Conservation (phyloP, 768 basidiomycete genomes). For the Phanerochaete sordida region DNA sequence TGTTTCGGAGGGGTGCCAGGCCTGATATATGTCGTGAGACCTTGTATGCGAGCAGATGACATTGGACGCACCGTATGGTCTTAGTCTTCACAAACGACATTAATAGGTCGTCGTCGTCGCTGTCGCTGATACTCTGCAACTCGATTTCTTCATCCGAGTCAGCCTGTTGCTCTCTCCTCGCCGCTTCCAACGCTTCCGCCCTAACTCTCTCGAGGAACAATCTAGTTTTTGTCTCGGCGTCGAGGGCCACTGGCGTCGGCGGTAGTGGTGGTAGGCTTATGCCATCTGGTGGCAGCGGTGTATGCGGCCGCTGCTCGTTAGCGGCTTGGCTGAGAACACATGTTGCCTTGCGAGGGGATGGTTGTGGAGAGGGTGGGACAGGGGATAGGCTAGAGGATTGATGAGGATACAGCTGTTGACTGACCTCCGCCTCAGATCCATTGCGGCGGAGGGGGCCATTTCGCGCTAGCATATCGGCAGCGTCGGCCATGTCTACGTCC, state of each 20-base stretch:
- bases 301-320: slow-evolving; percentile 23
- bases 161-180: slow-evolving; percentile 39
- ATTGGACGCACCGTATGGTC: not conserved
- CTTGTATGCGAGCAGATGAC: no score
- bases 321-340: no score
- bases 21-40: no score
- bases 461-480: not conserved
- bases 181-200: slow-evolving; percentile 40
- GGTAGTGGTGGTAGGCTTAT: slow-evolving; percentile 19
- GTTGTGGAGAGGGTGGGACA: not conserved
- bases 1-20: no score
- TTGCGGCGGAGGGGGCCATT: not conserved
- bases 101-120: slow-evolving; percentile 1
- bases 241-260: slow-evolving; percentile 29
- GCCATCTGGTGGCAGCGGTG: slow-evolving; percentile 20
- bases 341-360: no score
- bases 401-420: slow-evolving; percentile 6
- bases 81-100: no score
- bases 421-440: slow-evolving; percentile 14
- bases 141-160: slow-evolving; percentile 38
- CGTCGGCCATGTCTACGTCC: slow-evolving; percentile 19
- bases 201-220: slow-evolving; percentile 63
- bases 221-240: slow-evolving; percentile 43
- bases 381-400: not conserved
- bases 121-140: not conserved